Base-by-base conservation (phyloP, 345 rosid genomes). In the Brassica rapa region DNA sequence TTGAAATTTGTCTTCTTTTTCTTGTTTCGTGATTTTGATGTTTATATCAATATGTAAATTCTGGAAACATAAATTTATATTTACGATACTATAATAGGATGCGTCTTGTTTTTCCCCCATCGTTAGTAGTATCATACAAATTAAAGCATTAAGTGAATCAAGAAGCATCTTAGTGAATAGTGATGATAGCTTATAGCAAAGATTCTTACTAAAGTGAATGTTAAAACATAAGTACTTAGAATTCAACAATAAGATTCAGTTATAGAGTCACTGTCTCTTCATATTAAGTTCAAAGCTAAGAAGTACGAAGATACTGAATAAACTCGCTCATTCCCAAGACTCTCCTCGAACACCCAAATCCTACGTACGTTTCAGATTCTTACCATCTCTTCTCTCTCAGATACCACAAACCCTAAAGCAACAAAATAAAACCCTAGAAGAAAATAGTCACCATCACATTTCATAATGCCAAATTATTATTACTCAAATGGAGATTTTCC, bases 401-500 rank as follows among this genome's bases (percentile, higher is more conserved):
- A 32, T 12, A 67, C 49, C 49, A 67, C 12, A 74, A 59, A 62
- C 71, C 75, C 82, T 73, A 79, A 79, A 68, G 4, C 65, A 79
- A 61, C 43, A 67, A 49, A 68, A 73, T 68, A 3, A 74, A 80
- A 74, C 75, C 79, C 79, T 80, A 74, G 59, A 69, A 68, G 74
- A 79, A 79, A 74, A 71, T 29, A 70, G 75, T 80, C 82, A 74
- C 75, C 66, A 56, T 68, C 79, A 74, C 71, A 55, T 29, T 14
- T 74, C 70, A 7, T 12, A 32, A 35, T 10, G 39, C 74, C 70
- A 68, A 35, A 27, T 8, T 73, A 32, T 69, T 69, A 72, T 56
- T 83, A 85, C 84, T 88, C 86, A 68, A 85, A 84, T 68, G 87
- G 87, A 78, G 93, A 84, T 75, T 75, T 87, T 71, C 87, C 84